These are phyloP conservation scores for Ichthyophonus hoferi DNA, from an alignment of 208 protist genomes.

Conservation along the genomic window DNA sequence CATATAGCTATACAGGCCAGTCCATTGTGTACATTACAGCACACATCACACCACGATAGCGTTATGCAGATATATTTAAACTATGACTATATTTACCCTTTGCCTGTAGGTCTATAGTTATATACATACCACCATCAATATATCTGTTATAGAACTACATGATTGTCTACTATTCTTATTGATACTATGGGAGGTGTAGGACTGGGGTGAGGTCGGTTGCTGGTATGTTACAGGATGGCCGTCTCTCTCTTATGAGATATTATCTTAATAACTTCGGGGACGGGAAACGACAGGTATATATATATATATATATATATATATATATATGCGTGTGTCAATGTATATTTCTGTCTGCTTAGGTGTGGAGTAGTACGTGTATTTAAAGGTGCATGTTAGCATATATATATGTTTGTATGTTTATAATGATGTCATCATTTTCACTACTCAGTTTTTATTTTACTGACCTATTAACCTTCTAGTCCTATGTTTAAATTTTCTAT, in stretches of 20 bases:
- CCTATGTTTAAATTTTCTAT: no score
- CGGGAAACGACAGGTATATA: slow-evolving; percentile 26
- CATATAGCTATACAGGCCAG: background rate
- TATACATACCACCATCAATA: background rate
- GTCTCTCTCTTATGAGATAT: slow-evolving; percentile 54
- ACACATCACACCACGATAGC: background rate
- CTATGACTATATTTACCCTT: background rate
- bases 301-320: no score
- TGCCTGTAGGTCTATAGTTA: background rate
- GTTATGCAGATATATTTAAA: background rate
- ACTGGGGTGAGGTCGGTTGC: slow-evolving; percentile 60
- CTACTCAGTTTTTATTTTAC: no score
- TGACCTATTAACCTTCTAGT: no score
- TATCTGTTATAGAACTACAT: background rate
- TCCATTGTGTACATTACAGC: background rate
- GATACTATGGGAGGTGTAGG: background rate
- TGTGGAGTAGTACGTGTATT: no score
- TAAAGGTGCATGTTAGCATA: no score
- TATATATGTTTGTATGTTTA: no score
- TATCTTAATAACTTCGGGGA: slow-evolving; percentile 46
- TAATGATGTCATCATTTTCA: no score
- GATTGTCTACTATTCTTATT: background rate
- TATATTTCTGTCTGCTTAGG: no score
- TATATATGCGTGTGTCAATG: no score
- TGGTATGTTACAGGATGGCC: slow-evolving; percentile 59